Base-by-base conservation (phyloP, 257 asterid genomes). In the Solanum megistacrolobum region DNA sequence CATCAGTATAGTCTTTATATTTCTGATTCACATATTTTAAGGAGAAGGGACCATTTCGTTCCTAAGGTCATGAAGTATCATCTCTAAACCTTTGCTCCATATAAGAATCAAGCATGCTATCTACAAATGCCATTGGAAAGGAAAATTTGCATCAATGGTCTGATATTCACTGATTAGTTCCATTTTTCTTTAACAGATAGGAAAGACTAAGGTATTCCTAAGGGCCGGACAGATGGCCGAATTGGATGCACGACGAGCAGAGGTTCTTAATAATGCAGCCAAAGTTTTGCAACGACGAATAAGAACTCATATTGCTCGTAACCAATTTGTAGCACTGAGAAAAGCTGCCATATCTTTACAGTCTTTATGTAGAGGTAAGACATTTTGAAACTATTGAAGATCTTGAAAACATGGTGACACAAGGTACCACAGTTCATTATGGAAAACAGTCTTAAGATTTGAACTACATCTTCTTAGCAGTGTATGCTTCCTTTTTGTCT, bases 171-270 rank as follows among this genome's bases (percentile, higher is more conserved):
- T 82, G 86, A 82, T 82, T 82, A 48, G 31, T 9, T 82, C 86
- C 69, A 81, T 36, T 82, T 82, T 48, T 23, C 68, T 88, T 83
- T 88, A 76, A 84, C 99, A 97, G 99, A 87, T 96, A 34, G 99
- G 99, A 65, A 97, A 94, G 93, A 96, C 99, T 78, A 97, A 97
- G 93, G 96, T 97, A 90, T 97, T 96, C 94, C 95, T 97, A 87
- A 94, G 99, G 94, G 99, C 99, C 66, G 99, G 99, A 88, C 99
- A 97, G 89, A 96, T 97, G 99, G 99, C 99, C 75, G 99, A 96
- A 87, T 86, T 97, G 88, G 99, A 97, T 93, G 98, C 99, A 75
- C 97, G 96, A 82, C 92, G 99, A 93, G 91, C 98, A 60, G 98
- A 97, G 94, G 98, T 96, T 92, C 96, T 97, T 83, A 89, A 89